phyloP scores from a whole-genome alignment of 1,284 basidiomycete species.

The Apiotrichum veenhuisii region DNA sequence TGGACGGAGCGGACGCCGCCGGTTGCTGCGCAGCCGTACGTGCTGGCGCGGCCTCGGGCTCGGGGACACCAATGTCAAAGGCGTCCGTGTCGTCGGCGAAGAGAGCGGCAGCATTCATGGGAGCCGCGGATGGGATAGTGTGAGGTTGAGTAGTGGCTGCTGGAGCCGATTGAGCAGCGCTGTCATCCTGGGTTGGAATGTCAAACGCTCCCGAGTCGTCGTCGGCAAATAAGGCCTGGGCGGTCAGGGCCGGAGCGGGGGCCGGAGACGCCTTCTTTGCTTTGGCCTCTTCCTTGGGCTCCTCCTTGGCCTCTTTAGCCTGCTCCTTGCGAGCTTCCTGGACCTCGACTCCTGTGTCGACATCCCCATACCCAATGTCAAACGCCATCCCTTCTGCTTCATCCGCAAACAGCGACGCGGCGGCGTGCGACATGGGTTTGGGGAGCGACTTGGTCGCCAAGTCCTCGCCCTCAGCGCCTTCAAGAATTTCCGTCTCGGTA shows the following conservation, averaged over 20 bases:
- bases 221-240: constrained; percentile 15
- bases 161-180: background rate
- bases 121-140: background rate
- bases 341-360: background rate
- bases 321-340: background rate
- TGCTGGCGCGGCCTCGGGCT: background rate
- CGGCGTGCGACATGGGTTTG: constrained; percentile 1
- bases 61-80: constrained; percentile 15
- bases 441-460: background rate
- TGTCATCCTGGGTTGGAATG: constrained; percentile 1
- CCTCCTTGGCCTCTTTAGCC: background rate
- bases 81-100: constrained; percentile 2
- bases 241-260: background rate
- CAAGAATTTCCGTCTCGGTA: background rate
- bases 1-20: background rate
- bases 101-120: constrained; percentile 1
- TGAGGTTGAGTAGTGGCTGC: background rate
- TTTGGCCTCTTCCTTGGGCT: background rate
- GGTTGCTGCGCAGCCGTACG: background rate
- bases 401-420: constrained; percentile 20
- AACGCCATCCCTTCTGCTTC: constrained; percentile 9
- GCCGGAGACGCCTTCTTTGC: background rate
- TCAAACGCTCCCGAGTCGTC: constrained; percentile 7
- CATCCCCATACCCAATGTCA: background rate
- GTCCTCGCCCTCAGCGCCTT: background rate